A percentile compares a stretch with the other conserved stretches of the same genome.
Conservation (phyloP, 495 filamentous ascomycete species). For the Penicillium subrubescens region DNA sequence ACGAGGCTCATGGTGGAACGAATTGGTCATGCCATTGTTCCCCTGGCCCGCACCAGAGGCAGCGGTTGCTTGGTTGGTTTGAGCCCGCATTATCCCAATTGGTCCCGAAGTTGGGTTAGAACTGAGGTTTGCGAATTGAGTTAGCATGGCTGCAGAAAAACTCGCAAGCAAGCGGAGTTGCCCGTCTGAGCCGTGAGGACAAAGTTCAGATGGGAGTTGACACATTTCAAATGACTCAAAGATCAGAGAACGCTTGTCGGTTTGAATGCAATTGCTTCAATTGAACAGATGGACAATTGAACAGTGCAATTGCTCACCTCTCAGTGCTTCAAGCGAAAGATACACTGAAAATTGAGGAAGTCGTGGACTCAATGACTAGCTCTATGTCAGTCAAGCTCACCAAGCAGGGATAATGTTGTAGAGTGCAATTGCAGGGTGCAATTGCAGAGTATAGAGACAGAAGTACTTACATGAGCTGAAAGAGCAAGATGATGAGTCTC, state of each 20-base stretch:
- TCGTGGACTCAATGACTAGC: not conserved
- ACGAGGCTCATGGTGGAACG: conserved; percentile 28
- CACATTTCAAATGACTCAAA: not conserved
- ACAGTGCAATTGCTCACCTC: not conserved
- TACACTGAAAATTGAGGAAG: not conserved
- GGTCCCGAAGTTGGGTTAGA: not conserved
- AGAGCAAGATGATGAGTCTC: not conserved
- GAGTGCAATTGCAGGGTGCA: not conserved
- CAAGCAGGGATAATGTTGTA: not conserved
- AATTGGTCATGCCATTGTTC: conserved; percentile 23
- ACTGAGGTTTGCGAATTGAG: not conserved
- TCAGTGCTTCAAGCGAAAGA: not conserved
- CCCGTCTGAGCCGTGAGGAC: not conserved
- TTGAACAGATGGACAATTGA: not conserved
- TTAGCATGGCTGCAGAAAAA: not conserved
- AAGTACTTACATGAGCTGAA: not conserved
- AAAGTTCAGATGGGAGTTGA: not conserved
- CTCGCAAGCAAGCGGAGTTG: not conserved
- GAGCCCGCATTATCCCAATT: conserved; percentile 41
- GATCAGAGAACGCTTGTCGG: not conserved
- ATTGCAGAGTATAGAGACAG: not conserved
- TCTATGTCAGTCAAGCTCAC: not conserved
- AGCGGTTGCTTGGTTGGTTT: conserved; percentile 30
- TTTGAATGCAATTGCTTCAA: not conserved
- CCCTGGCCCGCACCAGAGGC: conserved; percentile 36